Conservation (phyloP, 2,329 filamentous ascomycete genomes). For the Sporothrix pseudoabietina region DNA sequence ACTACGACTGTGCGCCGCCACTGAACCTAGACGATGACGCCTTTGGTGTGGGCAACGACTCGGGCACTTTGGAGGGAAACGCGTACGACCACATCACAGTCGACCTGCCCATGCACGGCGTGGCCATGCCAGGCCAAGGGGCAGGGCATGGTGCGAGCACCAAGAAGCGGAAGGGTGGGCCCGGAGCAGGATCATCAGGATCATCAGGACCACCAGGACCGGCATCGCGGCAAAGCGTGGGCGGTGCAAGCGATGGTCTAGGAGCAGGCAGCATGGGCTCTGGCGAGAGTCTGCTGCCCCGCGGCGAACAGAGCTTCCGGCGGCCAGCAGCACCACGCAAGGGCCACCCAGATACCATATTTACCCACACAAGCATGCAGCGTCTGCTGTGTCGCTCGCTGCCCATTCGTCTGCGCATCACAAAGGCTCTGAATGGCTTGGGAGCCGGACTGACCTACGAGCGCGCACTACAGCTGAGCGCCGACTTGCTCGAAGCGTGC, state of each 20-base stretch:
- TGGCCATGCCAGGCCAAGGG: conserved; percentile 13
- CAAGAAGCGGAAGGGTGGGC: conserved; percentile 17
- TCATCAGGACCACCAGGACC: neutral
- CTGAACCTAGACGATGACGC: conserved; percentile 57
- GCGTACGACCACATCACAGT: neutral
- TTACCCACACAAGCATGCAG: conserved; percentile 36
- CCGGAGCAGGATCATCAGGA: neutral
- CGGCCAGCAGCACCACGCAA: neutral
- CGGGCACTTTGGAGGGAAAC: neutral
- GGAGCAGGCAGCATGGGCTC: neutral
- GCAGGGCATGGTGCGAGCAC: neutral
- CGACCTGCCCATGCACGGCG: conserved; percentile 17
- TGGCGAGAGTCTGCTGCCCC: neutral
- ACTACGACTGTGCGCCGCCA: conserved; percentile 56
- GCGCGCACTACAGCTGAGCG: conserved; percentile 34
- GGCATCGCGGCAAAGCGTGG: neutral
- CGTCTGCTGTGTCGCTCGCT: conserved; percentile 36
- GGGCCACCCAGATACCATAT: conserved; percentile 28
- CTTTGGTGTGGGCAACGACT: conserved; percentile 42
- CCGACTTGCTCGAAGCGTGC: conserved; percentile 33
- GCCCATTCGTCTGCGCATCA: conserved; percentile 32
- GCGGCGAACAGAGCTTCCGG: neutral
- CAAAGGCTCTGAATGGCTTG: conserved; percentile 34
- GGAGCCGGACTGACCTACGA: conserved; percentile 33
- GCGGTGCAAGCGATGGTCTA: neutral